Evolutionary conservation across 257 asterid genomes (phyloP), one percentile per base, ranked within the genome.

Genomic region (Lavandula angustifolia): DNA sequence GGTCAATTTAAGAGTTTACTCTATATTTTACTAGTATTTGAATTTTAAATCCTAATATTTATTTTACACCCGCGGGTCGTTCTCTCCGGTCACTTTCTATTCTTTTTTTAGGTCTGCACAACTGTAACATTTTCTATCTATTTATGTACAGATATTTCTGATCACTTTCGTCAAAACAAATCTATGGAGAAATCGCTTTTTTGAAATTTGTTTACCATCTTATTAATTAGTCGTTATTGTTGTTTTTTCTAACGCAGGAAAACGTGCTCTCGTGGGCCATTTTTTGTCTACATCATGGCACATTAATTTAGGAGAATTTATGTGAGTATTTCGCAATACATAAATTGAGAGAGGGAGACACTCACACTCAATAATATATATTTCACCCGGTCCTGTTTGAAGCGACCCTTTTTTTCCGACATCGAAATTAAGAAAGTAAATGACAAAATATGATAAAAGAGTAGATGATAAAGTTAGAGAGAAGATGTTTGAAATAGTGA

Each of bases 81-180:
- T 50, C 3, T 18, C 67, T 11, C 6, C 27, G 43, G 7, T n/a
- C 16, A 12, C 29, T 27, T 44, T 27, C 12, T 12, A 0, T 12
- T 40, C 38, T 29, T 58, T 58, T 58, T 17, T 17, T 3, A 13
- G 54, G 31, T 17, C 54, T 5, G 31, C 16, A 48, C 54, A 48
- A 42, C 10, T 12, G 6, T 42, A 12, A 14, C 16, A 42, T 42
- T 42, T 42, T 5, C 12, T 11, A 42, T 11, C 48, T 42, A 42
- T 42, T 2, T 42, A 11, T 42, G 14, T 42, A 42, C 16, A 3
- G 27, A 0, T 1, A 22, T 22, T 22, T 22, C 27, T 55, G 42
- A 66, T 0, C 67, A 73, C 74, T 73, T 73, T 67, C 52, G 16
- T 17, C 50, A 46, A 48, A 49, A 65, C 55, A 32, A 74, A 61